phyloP scores from a whole-genome alignment of 2,329 filamentous ascomycete genomes.

The Scopulariopsis brevicaulis region DNA sequence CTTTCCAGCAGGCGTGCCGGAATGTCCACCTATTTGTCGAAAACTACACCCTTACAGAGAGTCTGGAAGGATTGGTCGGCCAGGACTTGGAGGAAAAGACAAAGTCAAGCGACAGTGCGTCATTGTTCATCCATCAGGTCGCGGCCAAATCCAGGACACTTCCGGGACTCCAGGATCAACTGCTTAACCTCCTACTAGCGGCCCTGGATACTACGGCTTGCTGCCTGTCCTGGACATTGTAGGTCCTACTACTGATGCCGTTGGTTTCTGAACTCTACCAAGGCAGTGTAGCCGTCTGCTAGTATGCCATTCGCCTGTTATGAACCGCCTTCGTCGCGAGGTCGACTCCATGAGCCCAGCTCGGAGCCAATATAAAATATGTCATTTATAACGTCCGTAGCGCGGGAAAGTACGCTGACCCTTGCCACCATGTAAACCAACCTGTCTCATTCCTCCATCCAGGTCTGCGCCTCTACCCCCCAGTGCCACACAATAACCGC shows the following conservation, averaged over 20 bases:
- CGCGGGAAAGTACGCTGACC: background rate
- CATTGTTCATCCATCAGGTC: background rate
- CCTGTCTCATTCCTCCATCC: constrained; percentile 10
- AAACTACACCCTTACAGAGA: background rate
- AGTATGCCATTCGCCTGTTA: constrained; percentile 6
- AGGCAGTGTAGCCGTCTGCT: constrained; percentile 5
- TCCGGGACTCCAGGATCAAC: constrained; percentile 7
- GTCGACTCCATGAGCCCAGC: background rate
- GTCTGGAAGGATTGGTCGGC: constrained; percentile 4
- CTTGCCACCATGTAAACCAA: background rate
- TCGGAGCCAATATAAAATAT: background rate
- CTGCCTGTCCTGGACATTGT: constrained; percentile 11
- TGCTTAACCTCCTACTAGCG: constrained; percentile 10
- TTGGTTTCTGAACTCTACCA: background rate
- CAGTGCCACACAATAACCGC: constrained; percentile 20
- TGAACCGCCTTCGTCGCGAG: constrained; percentile 8
- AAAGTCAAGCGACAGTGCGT: background rate
- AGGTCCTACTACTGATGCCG: background rate
- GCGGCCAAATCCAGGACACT: constrained; percentile 6
- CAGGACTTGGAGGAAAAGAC: constrained; percentile 2
- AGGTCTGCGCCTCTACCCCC: constrained; percentile 20
- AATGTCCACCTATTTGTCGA: constrained; percentile 6
- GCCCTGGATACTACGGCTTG: constrained; percentile 14
- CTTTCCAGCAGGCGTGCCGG: constrained; percentile 7
- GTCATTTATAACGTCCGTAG: background rate